Conservation (phyloP, 768 basidiomycete genomes). For the Chalciporus chontae region DNA sequence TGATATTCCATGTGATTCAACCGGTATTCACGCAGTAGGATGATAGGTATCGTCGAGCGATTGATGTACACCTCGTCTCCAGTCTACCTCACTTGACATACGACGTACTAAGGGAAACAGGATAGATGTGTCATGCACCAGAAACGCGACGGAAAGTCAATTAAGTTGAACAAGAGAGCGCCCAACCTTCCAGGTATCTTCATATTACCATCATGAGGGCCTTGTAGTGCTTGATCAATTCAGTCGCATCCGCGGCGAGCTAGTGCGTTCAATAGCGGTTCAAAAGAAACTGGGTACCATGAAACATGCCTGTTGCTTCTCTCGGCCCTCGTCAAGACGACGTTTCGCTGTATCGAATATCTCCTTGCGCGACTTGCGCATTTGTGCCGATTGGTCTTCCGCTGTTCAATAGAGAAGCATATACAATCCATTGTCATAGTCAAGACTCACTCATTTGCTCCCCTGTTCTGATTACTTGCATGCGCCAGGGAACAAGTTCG, state of each 20-base stretch:
- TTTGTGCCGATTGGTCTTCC: constrained; percentile 29
- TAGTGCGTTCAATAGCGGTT: constrained; percentile 10
- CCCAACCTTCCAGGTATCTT: constrained; percentile 7
- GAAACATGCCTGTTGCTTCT: constrained; percentile 34
- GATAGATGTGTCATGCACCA: not conserved
- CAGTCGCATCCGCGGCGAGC: constrained; percentile 37
- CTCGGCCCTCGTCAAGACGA: constrained; percentile 35
- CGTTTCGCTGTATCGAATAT: constrained; percentile 32
- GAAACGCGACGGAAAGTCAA: not conserved
- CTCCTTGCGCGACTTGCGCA: constrained; percentile 33
- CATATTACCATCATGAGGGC: constrained; percentile 28
- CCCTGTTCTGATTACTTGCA: constrained; percentile 28
- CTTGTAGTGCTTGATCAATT: constrained; percentile 41
- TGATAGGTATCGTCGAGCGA: not conserved
- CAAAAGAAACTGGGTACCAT: not conserved
- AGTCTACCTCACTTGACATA: constrained; percentile 1
- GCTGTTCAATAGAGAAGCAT: constrained; percentile 21
- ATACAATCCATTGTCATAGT: not conserved
- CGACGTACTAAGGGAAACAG: not conserved
- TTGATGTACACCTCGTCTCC: not conserved
- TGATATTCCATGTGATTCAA: constrained; percentile 3
- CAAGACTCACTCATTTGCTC: constrained; percentile 32
- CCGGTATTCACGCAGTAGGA: constrained; percentile 17
- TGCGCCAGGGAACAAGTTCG: constrained; percentile 32
- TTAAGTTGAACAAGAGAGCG: constrained; percentile 3